These are phyloP conservation scores for Scleromitrula shiraiana DNA, from an alignment of 2,329 filamentous ascomycete genomes.

Conservation along the genomic window DNA sequence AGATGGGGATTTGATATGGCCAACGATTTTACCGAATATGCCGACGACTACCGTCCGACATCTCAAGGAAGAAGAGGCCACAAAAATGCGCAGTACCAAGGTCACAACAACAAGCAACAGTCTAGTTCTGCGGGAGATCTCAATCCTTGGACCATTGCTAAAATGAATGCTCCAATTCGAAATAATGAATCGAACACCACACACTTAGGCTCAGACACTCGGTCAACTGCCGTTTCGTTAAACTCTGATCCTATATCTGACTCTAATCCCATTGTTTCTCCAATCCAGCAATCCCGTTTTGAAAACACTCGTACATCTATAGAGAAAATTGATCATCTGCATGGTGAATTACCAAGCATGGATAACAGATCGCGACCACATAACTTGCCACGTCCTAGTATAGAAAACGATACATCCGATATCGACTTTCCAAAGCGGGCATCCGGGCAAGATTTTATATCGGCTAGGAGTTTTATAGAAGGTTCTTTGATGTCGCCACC, in stretches of 20 bases:
- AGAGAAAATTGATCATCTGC: too few relatives aligned
- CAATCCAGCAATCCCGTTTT: background rate
- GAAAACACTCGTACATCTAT: background rate
- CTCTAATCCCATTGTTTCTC: background rate
- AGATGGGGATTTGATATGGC: slow-evolving; percentile 39
- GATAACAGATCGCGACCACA: background rate
- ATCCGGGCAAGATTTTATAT: slow-evolving; percentile 18
- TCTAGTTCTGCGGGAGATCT: slow-evolving; percentile 13
- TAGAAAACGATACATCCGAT: background rate
- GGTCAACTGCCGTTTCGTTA: background rate
- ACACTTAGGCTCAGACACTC: background rate
- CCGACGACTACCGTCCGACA: slow-evolving; percentile 29
- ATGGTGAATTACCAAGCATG: background rate
- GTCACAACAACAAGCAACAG: background rate
- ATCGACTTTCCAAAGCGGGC: background rate
- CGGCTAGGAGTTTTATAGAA: slow-evolving; percentile 17
- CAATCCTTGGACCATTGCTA: slow-evolving; percentile 36
- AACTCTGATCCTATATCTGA: background rate
- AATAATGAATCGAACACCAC: background rate
- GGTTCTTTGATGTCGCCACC: slow-evolving; percentile 14
- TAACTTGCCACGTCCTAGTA: background rate
- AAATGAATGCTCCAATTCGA: slow-evolving; percentile 26
- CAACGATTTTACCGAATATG: slow-evolving; percentile 34
- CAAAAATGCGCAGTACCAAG: background rate
- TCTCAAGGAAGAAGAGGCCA: background rate